Percentiles rank a stretch among this genome's conserved stretches.
Conservation (phyloP, 2,329 filamentous ascomycete species). For the Penicillium decumbens region DNA sequence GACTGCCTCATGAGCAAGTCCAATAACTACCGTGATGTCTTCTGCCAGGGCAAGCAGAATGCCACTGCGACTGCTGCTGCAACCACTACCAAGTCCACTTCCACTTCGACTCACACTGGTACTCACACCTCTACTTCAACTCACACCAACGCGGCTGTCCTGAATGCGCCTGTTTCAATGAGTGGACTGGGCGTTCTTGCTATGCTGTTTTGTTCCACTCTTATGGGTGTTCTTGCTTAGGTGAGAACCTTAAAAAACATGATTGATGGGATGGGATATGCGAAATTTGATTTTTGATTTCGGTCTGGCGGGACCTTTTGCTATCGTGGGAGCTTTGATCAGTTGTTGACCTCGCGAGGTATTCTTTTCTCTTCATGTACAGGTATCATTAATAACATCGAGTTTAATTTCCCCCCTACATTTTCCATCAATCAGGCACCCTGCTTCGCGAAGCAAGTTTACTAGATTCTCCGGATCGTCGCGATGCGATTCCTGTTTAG, state of each 20-base stretch:
- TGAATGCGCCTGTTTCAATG: constrained; percentile 22
- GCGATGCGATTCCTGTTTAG: not conserved
- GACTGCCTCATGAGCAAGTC: constrained; percentile 42
- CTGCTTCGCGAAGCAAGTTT: not conserved
- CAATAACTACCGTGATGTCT: constrained; percentile 38
- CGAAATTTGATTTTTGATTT: not conserved
- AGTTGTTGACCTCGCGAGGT: not conserved
- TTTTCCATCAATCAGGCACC: not conserved
- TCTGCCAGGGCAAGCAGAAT: constrained; percentile 38
- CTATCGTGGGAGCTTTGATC: too few species aligned
- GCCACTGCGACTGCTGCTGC: constrained; percentile 38
- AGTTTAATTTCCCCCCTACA: not conserved
- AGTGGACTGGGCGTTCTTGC: constrained; percentile 30
- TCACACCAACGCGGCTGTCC: constrained; percentile 13
- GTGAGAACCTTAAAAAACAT: not conserved
- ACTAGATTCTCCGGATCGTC: not conserved
- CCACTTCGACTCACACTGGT: constrained; percentile 6
- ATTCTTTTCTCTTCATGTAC: constrained; percentile 1
- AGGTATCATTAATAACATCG: not conserved
- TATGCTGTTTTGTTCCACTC: constrained; percentile 29
- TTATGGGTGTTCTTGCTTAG: constrained; percentile 30
- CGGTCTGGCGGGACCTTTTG: not conserved
- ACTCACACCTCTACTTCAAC: constrained; percentile 11
- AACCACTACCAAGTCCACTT: constrained; percentile 13
- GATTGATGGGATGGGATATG: not conserved